Base-by-base conservation (phyloP, 2,329 filamentous ascomycete genomes). In the Didymella exigua region DNA sequence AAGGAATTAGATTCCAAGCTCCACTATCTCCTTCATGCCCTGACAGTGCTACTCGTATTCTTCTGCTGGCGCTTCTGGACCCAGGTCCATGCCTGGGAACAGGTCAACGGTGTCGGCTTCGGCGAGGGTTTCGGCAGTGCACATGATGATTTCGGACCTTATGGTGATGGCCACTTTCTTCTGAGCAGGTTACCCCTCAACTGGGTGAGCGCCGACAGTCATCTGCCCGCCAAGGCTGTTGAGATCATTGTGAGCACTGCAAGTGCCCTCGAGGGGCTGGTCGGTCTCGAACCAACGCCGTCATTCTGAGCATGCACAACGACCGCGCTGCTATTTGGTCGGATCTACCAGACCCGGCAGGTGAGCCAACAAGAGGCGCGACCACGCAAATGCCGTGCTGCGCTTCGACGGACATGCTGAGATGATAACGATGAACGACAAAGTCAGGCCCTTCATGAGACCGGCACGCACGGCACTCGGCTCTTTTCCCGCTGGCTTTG, bases 61-160 rank as follows among this genome's bases (percentile, higher is more conserved):
- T n/a, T 19, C n/a, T 48, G 29, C 18, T 30, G 18, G 31, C 21
- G 5, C 2, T 14, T 43, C 5, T n/a, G 24, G 14, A 38, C 3
- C 18, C 10, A 45, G 21, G 45, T 54, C 16, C 9, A 14, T 6
- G 27, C 24, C 2, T 54, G 51, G 51, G 45, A 54, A 13, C 16
- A 26, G 5, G 51, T 34, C 5, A 54, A 54, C 16, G 51, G 51
- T 4, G 33, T 45, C 13, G 45, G 51, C 14, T 44, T 45, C 10
- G 40, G 33, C 7, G 51, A 54, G 16, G 51, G 51, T 1, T 40
- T 31, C 19, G 37, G 50, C 21, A 14, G 23, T 18, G 26, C 26
- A 5, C 11, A 34, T 11, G 38, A 42, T 8, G 11, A 14, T 30
- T 36, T 27, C n/a, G 37, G 30, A 16, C 23, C 41, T 1, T 52